Evolutionary conservation across 78 protist species (phyloP).

Genomic region (Pigoraptor vietnamica): DNA sequence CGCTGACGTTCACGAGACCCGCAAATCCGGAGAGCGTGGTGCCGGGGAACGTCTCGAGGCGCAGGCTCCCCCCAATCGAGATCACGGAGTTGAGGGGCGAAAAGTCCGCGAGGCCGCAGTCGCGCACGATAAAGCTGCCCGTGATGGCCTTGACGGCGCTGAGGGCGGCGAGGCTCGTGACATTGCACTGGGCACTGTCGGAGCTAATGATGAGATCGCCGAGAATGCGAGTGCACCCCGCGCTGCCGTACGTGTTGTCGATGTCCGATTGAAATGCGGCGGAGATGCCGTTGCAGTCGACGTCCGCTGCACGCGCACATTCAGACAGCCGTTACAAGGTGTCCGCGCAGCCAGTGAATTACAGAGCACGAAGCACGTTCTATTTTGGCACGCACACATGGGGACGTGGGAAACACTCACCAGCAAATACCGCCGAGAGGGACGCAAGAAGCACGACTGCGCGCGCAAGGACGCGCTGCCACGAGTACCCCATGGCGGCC

Average conservation of each 20-base stretch:
- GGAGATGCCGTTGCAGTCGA: neutral
- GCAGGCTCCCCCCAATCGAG: neutral
- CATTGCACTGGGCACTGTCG: neutral
- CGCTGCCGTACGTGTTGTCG: neutral
- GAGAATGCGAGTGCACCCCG: neutral
- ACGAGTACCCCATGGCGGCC: too few relatives aligned
- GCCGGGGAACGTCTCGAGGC: neutral
- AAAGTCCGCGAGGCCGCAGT: neutral
- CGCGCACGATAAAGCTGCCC: neutral
- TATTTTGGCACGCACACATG: too few relatives aligned
- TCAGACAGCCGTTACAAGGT: too few relatives aligned
- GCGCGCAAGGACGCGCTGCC: too few relatives aligned
- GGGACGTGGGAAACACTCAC: too few relatives aligned
- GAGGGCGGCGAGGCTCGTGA: neutral
- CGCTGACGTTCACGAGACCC: neutral
- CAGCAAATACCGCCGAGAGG: too few relatives aligned
- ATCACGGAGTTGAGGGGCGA: neutral
- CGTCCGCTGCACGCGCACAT: neutral
- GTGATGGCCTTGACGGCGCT: neutral
- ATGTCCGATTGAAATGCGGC: neutral
- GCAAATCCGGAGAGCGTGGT: neutral
- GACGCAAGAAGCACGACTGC: too few relatives aligned
- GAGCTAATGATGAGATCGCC: neutral
- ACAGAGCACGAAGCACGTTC: too few relatives aligned
- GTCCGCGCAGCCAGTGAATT: too few relatives aligned